phyloP scores from a whole-genome alignment of 345 rosid species.

The Firmiana major region DNA sequence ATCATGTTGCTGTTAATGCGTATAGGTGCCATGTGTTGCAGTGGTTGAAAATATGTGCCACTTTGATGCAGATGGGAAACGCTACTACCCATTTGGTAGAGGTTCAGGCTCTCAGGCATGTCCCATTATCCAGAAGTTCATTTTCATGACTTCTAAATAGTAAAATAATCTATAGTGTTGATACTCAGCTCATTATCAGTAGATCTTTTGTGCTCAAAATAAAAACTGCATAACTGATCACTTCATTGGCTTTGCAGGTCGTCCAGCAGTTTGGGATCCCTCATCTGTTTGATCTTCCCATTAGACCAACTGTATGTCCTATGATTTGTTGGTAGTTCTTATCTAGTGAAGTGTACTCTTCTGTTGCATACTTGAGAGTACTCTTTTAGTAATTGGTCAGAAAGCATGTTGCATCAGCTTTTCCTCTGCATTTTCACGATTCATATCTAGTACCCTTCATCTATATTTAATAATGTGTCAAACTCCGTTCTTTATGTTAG shows the following conservation, averaged over 20 bases:
- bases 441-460: background rate
- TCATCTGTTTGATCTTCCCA: slow-evolving; percentile 95
- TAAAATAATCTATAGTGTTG: background rate
- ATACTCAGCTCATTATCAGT: background rate
- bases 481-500: background rate
- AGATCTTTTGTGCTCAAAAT: background rate
- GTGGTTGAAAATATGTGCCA: slow-evolving; percentile 98
- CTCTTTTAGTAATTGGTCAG: background rate
- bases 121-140: slow-evolving; percentile 12
- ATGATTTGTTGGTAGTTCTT: background rate
- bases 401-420: background rate
- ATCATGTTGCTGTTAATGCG: slow-evolving; percentile 15
- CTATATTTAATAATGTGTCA: background rate
- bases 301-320: slow-evolving; percentile 68
- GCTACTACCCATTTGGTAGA: slow-evolving; percentile 92
- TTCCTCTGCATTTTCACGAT: background rate
- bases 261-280: slow-evolving; percentile 97
- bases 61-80: slow-evolving; percentile 95
- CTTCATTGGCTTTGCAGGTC: slow-evolving; percentile 49
- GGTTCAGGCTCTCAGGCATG: slow-evolving; percentile 90
- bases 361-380: background rate
- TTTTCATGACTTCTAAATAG: slow-evolving; percentile 1
- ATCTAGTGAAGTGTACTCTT: background rate
- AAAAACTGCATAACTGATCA: slow-evolving; percentile 6
- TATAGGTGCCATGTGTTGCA: slow-evolving; percentile 94